Base-by-base conservation (phyloP, 768 basidiomycete genomes). In the Fistulinella prunicolor region DNA sequence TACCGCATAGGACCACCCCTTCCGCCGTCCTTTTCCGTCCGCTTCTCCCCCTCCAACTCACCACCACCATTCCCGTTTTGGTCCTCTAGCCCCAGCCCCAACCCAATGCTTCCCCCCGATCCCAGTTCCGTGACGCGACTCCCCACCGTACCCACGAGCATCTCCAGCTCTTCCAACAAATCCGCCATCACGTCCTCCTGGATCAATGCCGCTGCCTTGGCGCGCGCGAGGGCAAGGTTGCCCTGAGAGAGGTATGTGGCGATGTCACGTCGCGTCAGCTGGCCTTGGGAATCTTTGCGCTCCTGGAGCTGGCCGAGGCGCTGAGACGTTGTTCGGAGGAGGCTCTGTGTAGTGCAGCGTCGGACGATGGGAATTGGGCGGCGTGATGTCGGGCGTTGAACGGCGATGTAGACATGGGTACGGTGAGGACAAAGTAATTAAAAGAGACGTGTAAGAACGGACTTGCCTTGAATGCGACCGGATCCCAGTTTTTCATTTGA, bases 131-230 rank as follows among this genome's bases (percentile, higher is more conserved):
- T 64, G 49, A 81, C 74, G 60, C 78, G 78, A 51, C 81, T 79
- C 22, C 83, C 62, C 17, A 89, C 56, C 19, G 78, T 69, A n/a
- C 83, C 81, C 26, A 87, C 68, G 55, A 85, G 73, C 77, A 81
- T 81, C 63, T 82, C 85, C 50, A 89, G 47, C 22, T 75, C 72
- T 63, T 83, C 84, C 50, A 87, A 57, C n/a, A 87, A 56, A 57
- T 85, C 82, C 9, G 75, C 78, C 51, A 75, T 70, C 9, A 72
- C 68, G 57, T 89, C 86, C 39, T 86, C 83, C 34, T 76, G 70
- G 21, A 86, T 76, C 40, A 85, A 62, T 57, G 76, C 81, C 61
- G 83, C 83, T 2, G 83, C 83, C 68, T 87, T 89, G n/a, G 78
- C 75, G 39, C 86, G 79, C 12, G 88, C 88, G 24, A 86, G 65